A percentile compares a stretch with the other conserved stretches of the same genome.
Conservation (phyloP, 2,329 filamentous ascomycete genomes). For the Coniochaeta pulveracea region DNA sequence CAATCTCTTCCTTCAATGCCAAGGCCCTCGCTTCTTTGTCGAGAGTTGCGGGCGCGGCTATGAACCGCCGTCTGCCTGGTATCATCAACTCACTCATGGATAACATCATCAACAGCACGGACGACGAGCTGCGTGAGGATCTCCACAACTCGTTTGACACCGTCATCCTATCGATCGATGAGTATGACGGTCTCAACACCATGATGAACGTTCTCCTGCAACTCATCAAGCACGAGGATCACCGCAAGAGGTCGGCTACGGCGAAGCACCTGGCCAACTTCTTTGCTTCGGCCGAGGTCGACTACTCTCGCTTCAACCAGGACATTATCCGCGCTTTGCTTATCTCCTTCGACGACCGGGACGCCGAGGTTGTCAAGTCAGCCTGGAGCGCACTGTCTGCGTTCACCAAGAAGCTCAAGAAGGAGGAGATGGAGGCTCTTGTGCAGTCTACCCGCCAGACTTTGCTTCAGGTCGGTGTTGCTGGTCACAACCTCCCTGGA, state of each 20-base stretch:
- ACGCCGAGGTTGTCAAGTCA: slow-evolving; percentile 74
- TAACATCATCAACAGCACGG: slow-evolving; percentile 68
- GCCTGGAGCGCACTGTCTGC: slow-evolving; percentile 80
- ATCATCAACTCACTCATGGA: slow-evolving; percentile 94
- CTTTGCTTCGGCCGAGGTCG: slow-evolving; percentile 68
- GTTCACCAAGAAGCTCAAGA: slow-evolving; percentile 80
- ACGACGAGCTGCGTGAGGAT: slow-evolving; percentile 62
- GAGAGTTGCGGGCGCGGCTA: slow-evolving; percentile 78
- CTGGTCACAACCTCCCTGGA: slow-evolving; percentile 74
- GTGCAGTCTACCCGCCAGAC: slow-evolving; percentile 79
- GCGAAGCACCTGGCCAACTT: slow-evolving; percentile 75
- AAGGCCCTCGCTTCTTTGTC: slow-evolving; percentile 87
- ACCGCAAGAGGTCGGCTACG: slow-evolving; percentile 68
- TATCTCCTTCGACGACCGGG: slow-evolving; percentile 83
- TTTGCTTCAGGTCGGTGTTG: slow-evolving; percentile 77
- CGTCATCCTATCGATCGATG: slow-evolving; percentile 85
- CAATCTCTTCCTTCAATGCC: slow-evolving; percentile 91
- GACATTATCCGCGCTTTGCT: slow-evolving; percentile 86
- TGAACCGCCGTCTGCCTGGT: slow-evolving; percentile 79
- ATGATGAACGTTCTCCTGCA: slow-evolving; percentile 88
- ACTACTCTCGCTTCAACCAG: slow-evolving; percentile 93
- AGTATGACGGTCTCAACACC: slow-evolving; percentile 89
- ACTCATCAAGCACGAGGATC: slow-evolving; percentile 86
- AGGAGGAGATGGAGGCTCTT: slow-evolving; percentile 96
- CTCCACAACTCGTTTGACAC: slow-evolving; percentile 76